Evolutionary conservation across 1,139 yeast species (phyloP), one percentile per base, ranked within the genome.

Genomic region (Arxiozyma bovina): DNA sequence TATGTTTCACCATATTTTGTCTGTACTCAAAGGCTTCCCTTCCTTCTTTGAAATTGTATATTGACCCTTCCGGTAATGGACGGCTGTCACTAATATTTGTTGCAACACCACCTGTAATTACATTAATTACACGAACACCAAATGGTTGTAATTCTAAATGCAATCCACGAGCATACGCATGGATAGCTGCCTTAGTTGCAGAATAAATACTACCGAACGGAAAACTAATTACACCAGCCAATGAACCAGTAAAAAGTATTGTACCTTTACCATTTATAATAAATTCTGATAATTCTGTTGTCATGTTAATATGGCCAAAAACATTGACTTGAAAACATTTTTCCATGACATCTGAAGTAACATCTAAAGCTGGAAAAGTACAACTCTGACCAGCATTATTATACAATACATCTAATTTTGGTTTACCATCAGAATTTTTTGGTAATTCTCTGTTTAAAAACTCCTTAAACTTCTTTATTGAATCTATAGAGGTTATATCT

Each of bases 121-220:
- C 80, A 52, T 85, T 86, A 56, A 87, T 74, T 1, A 87, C 94
- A 53, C 80, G 75, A 21, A 87, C 93, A 21, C 78, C 87, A 63
- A 86, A 85, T 1, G 91, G 88, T 63, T 78, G 79, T 75, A 87
- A 66, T 69, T 87, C 95, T 42, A 84, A 65, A 50, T 85, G 79
- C 54, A 87, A 73, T 1, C 77, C 76, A 52, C 79, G 75, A 1
- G 87, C 86, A 66, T 82, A 87, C 57, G 79, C 82, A 63, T 85
- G 88, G 53, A 87, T 79, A 0, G 94, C 94, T 1, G 94, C 89
- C 65, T 87, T 87, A 1, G 85, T 70, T 1, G 91, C 77, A n/a
- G 83, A 76, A 66, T 87, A 87, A 25, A 82, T 75, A 21, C 85
- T 73, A 0, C 85, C 81, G 69, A 83, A 86, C 18, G 94, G 95